A percentile compares a stretch with the other conserved stretches of the same genome.
Conservation (phyloP, 2,329 filamentous ascomycete genomes). For the Huntiella omanensis region DNA sequence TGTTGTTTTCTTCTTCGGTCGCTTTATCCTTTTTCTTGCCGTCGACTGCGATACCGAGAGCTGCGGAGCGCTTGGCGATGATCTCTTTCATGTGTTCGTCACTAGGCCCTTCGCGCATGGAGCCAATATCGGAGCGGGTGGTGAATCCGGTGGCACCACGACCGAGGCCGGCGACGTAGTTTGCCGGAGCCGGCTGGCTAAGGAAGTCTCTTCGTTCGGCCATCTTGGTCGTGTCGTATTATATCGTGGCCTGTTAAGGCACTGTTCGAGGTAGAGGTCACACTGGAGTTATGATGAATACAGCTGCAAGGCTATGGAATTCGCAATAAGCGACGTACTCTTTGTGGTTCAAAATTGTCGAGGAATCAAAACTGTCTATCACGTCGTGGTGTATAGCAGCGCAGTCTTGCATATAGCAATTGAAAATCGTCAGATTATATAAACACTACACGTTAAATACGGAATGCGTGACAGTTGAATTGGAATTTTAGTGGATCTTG, state of each 20-base stretch:
- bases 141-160: slow-evolving; percentile 97
- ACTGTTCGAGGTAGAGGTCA: neutral
- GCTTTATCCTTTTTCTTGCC: slow-evolving; percentile 54
- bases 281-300: slow-evolving; percentile 11
- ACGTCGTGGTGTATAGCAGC: too few species aligned
- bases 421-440: too few species aligned
- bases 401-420: too few species aligned
- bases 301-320: slow-evolving; percentile 6
- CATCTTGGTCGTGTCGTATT: slow-evolving; percentile 21
- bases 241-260: neutral
- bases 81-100: slow-evolving; percentile 98
- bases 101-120: slow-evolving; percentile 82
- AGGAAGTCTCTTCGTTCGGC: slow-evolving; percentile 63
- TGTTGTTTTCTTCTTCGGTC: slow-evolving; percentile 47
- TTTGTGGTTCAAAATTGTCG: neutral
- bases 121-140: slow-evolving; percentile 87
- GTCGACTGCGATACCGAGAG: slow-evolving; percentile 51
- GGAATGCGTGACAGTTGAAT: too few species aligned
- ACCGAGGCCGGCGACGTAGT: slow-evolving; percentile 89
- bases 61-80: slow-evolving; percentile 78
- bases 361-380: neutral
- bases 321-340: slow-evolving; percentile 9
- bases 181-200: slow-evolving; percentile 66
- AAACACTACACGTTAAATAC: too few species aligned
- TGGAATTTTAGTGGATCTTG: neutral